phyloP scores from a whole-genome alignment of 768 basidiomycete species.

The Boletellus ananas region DNA sequence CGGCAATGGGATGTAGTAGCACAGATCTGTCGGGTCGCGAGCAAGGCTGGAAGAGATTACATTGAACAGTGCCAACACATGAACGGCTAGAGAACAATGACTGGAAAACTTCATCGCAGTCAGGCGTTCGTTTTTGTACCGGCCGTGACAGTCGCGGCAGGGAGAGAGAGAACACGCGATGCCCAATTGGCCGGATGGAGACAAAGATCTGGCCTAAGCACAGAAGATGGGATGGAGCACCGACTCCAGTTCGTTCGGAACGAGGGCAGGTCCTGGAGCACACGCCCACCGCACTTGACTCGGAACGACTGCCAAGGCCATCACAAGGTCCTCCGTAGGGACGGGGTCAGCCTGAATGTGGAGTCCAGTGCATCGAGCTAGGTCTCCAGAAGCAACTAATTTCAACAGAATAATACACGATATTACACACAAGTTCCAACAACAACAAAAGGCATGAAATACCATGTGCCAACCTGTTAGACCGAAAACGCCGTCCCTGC shows the following conservation, averaged over 20 bases:
- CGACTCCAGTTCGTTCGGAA: no score
- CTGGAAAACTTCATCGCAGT: neutral
- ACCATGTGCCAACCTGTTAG: slow-evolving; percentile 8
- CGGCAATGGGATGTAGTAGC: slow-evolving; percentile 16
- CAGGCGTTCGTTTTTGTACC: no score
- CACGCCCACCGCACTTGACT: no score
- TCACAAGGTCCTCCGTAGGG: no score
- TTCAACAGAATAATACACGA: neutral
- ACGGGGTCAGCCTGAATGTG: no score
- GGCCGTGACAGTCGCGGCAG: no score
- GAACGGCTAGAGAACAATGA: neutral
- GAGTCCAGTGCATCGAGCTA: neutral
- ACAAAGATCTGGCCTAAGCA: no score
- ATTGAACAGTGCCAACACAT: neutral
- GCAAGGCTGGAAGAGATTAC: neutral
- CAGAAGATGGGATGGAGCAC: no score
- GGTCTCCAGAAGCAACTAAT: neutral
- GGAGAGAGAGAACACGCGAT: no score
- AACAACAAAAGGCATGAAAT: neutral
- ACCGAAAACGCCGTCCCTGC: slow-evolving; percentile 29
- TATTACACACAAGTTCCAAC: neutral
- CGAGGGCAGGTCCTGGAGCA: no score
- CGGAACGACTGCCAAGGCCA: no score
- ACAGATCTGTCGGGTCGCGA: slow-evolving; percentile 5
- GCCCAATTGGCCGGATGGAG: no score